These are phyloP conservation scores for Agastache rugosa DNA, from an alignment of 257 asterid species.

Conservation along the genomic window DNA sequence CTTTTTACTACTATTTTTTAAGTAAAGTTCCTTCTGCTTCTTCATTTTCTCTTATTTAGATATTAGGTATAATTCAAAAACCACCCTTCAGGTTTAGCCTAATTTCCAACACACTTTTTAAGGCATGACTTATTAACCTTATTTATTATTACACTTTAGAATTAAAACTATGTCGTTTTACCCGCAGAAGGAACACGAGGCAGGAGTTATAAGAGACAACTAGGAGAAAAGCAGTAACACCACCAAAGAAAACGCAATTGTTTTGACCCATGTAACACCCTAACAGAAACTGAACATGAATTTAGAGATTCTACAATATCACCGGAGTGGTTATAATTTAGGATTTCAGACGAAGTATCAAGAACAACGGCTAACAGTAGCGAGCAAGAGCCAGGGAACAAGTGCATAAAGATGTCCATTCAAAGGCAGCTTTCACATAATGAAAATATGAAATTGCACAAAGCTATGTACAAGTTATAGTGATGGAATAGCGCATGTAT, in stretches of 20 bases:
- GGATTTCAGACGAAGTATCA: neutral
- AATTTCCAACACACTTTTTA: no score
- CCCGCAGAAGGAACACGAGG: no score
- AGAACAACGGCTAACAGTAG: neutral
- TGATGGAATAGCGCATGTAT: neutral
- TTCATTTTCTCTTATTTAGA: no score
- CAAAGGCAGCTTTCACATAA: neutral
- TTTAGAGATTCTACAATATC: neutral
- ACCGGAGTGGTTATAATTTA: neutral
- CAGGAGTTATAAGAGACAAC: no score
- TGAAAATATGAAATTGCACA: constrained; percentile 21
- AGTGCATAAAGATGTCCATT: neutral
- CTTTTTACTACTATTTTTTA: no score
- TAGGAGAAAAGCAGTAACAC: neutral
- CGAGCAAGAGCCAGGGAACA: neutral
- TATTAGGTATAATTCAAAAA: no score
- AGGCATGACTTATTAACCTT: no score
- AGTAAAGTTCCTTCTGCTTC: no score
- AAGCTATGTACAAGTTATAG: constrained; percentile 16
- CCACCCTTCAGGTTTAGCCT: no score
- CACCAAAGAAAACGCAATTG: neutral
- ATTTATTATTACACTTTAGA: no score
- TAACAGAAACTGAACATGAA: neutral
- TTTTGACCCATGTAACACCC: neutral
- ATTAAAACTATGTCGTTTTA: no score